A percentile compares a stretch with the other conserved stretches of the same genome.
Evolutionary conservation across 2,329 filamentous ascomycete genomes (phyloP).

Genomic region (Camillea tinctor): DNA sequence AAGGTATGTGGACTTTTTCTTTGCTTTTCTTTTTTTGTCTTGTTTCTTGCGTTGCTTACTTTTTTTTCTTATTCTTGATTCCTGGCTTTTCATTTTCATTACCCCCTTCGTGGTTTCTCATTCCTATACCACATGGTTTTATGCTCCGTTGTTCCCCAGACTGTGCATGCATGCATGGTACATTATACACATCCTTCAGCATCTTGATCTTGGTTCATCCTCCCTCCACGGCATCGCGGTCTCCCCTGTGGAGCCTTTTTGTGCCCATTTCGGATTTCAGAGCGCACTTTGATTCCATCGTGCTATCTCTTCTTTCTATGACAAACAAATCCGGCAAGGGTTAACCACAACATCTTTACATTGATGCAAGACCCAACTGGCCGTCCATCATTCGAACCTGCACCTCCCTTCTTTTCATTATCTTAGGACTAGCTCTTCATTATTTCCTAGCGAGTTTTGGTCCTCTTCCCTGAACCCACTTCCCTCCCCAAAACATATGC

Average conservation of each 20-base stretch:
- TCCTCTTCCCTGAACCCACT: neutral
- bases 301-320: neutral
- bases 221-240: neutral
- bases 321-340: neutral
- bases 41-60: neutral
- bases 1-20: constrained; percentile 11
- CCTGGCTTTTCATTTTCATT: neutral
- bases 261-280: neutral
- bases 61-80: neutral
- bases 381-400: neutral
- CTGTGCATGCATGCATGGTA: neutral
- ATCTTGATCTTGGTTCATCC: neutral
- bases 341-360: neutral
- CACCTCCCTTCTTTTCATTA: neutral
- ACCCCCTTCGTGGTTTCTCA: neutral
- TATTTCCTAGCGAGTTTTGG: neutral
- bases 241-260: neutral
- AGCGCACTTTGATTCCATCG: neutral
- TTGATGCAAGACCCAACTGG: neutral
- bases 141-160: neutral
- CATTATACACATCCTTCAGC: neutral
- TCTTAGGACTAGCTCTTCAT: neutral
- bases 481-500: neutral
- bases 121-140: neutral
- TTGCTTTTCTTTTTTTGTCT: neutral